phyloP scores from a whole-genome alignment of 139 green algal genomes.

The Chlamydomonas applanata region DNA sequence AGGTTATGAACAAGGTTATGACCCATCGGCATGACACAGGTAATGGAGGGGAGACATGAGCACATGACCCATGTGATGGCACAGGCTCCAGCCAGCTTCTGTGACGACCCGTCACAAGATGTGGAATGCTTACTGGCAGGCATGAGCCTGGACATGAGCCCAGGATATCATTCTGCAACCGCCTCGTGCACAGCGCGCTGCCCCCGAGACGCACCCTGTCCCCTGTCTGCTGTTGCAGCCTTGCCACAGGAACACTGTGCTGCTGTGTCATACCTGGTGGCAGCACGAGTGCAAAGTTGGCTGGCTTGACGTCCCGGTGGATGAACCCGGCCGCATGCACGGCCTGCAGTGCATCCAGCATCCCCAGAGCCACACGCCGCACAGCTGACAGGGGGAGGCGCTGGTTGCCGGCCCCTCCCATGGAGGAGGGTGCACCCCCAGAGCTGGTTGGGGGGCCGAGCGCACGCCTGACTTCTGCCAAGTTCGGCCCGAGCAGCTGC shows the following conservation, averaged over 20 bases:
- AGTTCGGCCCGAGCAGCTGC: conserved; percentile 73
- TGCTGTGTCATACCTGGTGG: neutral
- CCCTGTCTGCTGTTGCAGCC: too few species aligned
- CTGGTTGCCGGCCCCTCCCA: conserved; percentile 17
- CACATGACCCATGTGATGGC: neutral
- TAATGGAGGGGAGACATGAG: neutral
- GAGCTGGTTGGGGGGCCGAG: too few species aligned
- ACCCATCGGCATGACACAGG: neutral
- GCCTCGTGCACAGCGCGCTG: too few species aligned
- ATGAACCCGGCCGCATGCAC: conserved; percentile 66
- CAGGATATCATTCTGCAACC: too few species aligned
- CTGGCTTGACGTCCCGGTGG: conserved; percentile 84
- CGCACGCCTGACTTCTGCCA: conserved; percentile 55
- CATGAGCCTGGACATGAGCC: too few species aligned
- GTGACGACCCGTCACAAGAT: too few species aligned
- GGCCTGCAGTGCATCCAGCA: conserved; percentile 60
- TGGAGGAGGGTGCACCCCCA: neutral
- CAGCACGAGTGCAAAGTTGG: conserved; percentile 67
- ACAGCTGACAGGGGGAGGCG: conserved; percentile 26
- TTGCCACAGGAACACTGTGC: neutral
- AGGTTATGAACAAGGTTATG: neutral
- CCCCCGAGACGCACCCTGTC: too few species aligned
- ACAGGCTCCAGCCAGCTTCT: too few species aligned
- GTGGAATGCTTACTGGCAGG: too few species aligned
- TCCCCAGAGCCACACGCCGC: conserved; percentile 34